Evolutionary conservation across 148 eudicot genomes (phyloP), one percentile per base, ranked within the genome.

Genomic region (Pharnaceum exiguum): DNA sequence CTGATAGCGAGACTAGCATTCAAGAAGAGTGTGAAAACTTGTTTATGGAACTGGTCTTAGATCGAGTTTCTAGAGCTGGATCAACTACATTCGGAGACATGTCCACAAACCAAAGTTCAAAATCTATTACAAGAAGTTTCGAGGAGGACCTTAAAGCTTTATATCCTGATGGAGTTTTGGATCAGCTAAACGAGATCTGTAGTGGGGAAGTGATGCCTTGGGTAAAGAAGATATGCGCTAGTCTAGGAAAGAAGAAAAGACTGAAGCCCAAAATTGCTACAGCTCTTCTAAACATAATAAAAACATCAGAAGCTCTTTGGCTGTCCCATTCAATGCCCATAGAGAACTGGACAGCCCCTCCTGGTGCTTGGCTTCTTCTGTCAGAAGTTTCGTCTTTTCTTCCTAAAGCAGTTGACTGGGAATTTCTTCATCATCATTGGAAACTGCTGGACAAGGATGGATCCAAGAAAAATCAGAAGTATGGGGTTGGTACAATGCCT

Each of bases 301-400:
- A 38, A 31, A 69, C 74, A 51, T 89, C 99, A 13, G 95, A 89
- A 65, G 69, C 81, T 16, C 55, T 79, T 22, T 89, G 99, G 96
- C 68, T 84, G 57, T 73, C 66, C 45, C 67, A 62, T 60, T 66
- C 82, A 42, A 78, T 64, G 89, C 84, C 89, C 16, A 86, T 94
- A 63, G 91, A 86, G 68, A 94, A 86, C 56, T 94, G 99, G 99
- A 82, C 87, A 38, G 96, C 99, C 36, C 95, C 99, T 57, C 81
- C 87, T 42, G 99, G 99, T 48, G 82, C 91, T 46, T 94, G 99
- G 99, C 61, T 94, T 65, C 84, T 94, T 65, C 71, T 94, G 51
- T 86, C 95, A 29, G 87, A 83, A 65, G 95, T 94, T 37, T 94
- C 99, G 19, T 51, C 72, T 47, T 86, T 76, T 62, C 83, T 83